Base-by-base conservation (phyloP, 306 rosid genomes). In the Corylus heterophylla region DNA sequence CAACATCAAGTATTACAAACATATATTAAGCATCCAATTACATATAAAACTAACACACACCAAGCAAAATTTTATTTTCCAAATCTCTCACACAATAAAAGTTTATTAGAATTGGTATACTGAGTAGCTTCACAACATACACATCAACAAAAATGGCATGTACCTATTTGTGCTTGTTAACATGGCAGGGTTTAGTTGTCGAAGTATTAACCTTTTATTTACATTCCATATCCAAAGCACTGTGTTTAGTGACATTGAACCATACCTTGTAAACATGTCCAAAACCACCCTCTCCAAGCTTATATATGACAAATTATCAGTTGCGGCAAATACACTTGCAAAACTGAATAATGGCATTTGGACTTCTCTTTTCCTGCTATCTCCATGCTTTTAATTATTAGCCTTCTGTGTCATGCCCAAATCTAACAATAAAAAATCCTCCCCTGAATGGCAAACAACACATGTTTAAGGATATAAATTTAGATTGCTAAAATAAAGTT, bases 251-350 rank as follows among this genome's bases (percentile, higher is more conserved):
- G 12, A 14, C 31, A 37, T 16, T 52, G 31, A 22, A 62, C 11
- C 7, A 3, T 85, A 20, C 88, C 88, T 82, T 85, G 61, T 82
- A 82, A 78, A 82, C 83, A 11, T 83, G 88, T 71, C 88, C 88
- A 78, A 85, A 85, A 20, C 88, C 88, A 51, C 86, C 86, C 69
- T 82, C 88, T 1, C 88, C 85, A 13, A 79, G 88, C 17, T 82
- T 82, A 44, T 79, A 78, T 82, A 18, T 55, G 81, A 75, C 5
- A 85, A 82, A 27, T 75, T 75, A 79, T 82, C 2, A 6, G 86
- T 78, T 35, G 86, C 83, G 1, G 77, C 47, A 7, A 79, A 69
- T 56, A 85, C 88, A n/a, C 88, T 85, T 5, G 17, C 69, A 49
- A 82, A 79, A 79, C 81, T 85, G 69, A 85, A 85, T 1, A 85